These are phyloP conservation scores for Maudiozyma bulderi DNA, from an alignment of 805 yeast species.

Conservation along the genomic window DNA sequence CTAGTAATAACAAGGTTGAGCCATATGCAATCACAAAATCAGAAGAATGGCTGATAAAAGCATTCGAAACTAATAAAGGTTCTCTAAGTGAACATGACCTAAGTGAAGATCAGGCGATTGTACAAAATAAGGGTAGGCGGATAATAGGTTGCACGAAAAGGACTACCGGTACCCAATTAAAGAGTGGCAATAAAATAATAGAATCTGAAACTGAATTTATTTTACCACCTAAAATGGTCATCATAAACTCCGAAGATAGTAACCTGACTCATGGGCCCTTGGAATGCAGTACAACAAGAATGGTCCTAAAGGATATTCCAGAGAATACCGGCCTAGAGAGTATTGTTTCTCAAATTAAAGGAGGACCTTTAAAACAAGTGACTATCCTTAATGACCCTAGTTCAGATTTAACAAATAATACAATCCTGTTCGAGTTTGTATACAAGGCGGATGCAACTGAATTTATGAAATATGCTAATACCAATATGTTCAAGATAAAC, in stretches of 20 bases:
- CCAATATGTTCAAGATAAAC: conserved; percentile 49
- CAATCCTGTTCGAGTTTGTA: conserved; percentile 42
- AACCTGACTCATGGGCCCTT: neutral
- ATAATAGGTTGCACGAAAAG: no score
- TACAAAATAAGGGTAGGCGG: no score
- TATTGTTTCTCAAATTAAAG: conserved; percentile 46
- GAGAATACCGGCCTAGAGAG: conserved; percentile 37
- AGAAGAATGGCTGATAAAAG: no score
- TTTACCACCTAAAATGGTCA: neutral
- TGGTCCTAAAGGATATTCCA: conserved; percentile 31
- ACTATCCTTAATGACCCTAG: conserved; percentile 17
- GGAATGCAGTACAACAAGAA: neutral
- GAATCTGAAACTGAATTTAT: no score
- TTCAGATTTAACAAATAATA: conserved; percentile 15
- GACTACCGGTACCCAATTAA: no score
- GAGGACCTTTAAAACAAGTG: conserved; percentile 60
- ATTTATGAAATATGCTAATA: conserved; percentile 43
- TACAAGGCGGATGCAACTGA: conserved; percentile 42
- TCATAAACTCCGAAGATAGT: neutral
- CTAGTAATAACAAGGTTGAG: neutral
- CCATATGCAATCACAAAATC: neutral
- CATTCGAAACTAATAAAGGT: no score
- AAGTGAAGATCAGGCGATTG: no score
- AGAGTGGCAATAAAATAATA: no score
- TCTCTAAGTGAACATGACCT: no score